Base-by-base conservation (phyloP, 495 filamentous ascomycete genomes). In the Hapsidospora chrysogenum region DNA sequence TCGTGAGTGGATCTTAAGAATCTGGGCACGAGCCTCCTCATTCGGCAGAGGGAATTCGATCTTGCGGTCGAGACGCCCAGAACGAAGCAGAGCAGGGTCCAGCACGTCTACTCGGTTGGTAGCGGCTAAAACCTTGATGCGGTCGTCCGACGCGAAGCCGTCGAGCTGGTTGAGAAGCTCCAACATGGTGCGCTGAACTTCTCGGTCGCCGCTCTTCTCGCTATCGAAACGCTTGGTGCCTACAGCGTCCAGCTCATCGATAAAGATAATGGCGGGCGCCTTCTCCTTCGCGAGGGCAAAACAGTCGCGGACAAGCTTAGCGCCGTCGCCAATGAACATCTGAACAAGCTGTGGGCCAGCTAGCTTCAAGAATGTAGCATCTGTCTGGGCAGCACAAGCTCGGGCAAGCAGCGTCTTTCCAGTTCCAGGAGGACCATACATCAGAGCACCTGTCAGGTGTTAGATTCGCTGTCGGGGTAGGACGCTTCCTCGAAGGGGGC, bases 41-140 rank as follows among this genome's bases (percentile, higher is more conserved):
- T 96, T 99, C n/a, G 89, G 89, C 13, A 96, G 71, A 3, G 89
- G 92, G 64, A 97, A 99, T 61, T 99, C 89, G 58, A 99, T 99
- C 64, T 99, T 99, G 48, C 89, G 76, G 53, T 99, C 89, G 41
- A 99, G 64, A 63, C 89, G 85, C 26, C 89, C 89, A 17, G 85
- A 93, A 47, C 89, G 79, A 22, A 99, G 69, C 22, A 99, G 66
- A 7, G 89, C 89, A 2, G 89, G 89, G 52, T 99, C 89, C 11
- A 99, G 73, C 11, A 99, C 92, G 47, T 99, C 89, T 32, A 99
- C 83, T 43, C 89, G 80, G 66, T 99, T 99, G 18, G 89, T 99
- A 39, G 89, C 89, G 3, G 92, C 92, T 13, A 99, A 76, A 3
- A 99, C 89, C 61, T 99, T 99, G 70, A 99, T 87, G 2, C 92